Percentiles rank a stretch among this genome's conserved stretches.
phyloP scores from a whole-genome alignment of 768 basidiomycete genomes.

The Suillus fuscotomentosus region DNA sequence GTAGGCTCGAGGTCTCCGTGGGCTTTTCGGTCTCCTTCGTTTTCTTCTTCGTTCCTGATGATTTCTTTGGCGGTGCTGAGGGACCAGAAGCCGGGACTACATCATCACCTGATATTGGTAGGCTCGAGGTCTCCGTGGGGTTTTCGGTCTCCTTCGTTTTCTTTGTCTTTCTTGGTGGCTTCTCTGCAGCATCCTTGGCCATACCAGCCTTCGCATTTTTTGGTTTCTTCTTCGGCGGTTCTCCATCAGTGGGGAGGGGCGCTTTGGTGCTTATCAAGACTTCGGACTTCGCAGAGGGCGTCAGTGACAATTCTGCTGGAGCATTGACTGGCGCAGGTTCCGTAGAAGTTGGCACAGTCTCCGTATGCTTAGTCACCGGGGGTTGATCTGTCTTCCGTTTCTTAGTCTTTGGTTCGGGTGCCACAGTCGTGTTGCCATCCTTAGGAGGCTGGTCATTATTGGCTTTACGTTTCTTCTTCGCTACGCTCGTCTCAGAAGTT shows the following conservation, averaged over 20 bases:
- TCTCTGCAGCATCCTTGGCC: neutral
- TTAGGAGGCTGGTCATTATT: neutral
- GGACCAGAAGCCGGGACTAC: neutral
- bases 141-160: constrained; percentile 4
- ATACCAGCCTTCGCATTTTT: neutral
- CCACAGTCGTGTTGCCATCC: neutral
- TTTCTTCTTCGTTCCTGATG: constrained; percentile 10
- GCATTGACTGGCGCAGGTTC: constrained; percentile 1
- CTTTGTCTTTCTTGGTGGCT: constrained; percentile 9
- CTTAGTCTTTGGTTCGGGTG: constrained; percentile 3
- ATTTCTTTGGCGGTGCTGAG: neutral
- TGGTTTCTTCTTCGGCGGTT: constrained; percentile 10
- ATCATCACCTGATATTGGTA: neutral
- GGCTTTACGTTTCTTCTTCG: constrained; percentile 27
- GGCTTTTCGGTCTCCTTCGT: neutral
- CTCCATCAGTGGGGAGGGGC: neutral
- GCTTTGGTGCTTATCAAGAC: neutral
- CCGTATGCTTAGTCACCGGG: neutral
- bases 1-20: neutral
- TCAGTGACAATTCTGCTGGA: neutral
- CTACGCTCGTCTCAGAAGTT: neutral
- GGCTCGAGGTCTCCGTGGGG: neutral
- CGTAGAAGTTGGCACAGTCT: neutral
- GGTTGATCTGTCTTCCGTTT: constrained; percentile 7
- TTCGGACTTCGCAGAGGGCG: constrained; percentile 5